Base-by-base conservation (phyloP, 768 basidiomycete genomes). In the Leccinum aurantiacum region DNA sequence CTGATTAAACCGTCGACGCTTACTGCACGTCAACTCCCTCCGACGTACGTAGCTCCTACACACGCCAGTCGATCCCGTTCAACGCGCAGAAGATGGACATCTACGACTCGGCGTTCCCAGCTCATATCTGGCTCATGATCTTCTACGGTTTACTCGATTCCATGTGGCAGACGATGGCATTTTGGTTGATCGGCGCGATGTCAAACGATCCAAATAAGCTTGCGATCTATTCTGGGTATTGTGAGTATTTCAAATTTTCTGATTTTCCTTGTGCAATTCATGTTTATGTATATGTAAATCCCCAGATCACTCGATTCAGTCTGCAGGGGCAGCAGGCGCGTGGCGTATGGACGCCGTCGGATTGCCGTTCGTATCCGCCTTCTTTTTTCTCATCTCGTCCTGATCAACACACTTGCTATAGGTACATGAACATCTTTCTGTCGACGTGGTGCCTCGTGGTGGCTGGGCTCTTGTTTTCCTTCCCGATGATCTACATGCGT, bases 171-270 rank as follows among this genome's bases (percentile, higher is more conserved):
- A 90, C 88, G 3, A 84, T 82, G 0, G 82, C 82, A 9, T 90
- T 90, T 70, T 90, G 88, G 88, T 77, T 89, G 68, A 88, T 90
- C 79, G 90, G 91, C 46, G 86, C 88, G 9, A 89, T 93, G 86
- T 89, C 88, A 24, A 91, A 92, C 61, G 86, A 91, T 67, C 84
- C 88, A 7, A 82, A 79, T 5, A 90, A 89, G 69, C 81, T 93
- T 19, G 90, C 90, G 0, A 82, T 90, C 69, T 87, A 91, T 67
- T 75, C 86, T 6, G 91, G 91, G 27, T 88, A 93, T 66, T 91
- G 89, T 91, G 69, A 62, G 87, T 77, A 3, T 67, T 90, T 87
- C 88, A 67, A 60, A 84, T 79, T 5, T 58, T 9, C 22, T 19
- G 14, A 8, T 11, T 57, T 56, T n/a, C 24, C 3, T 24, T 29